phyloP scores from a whole-genome alignment of 805 yeast genomes.

The Metschnikowia hibisci region DNA sequence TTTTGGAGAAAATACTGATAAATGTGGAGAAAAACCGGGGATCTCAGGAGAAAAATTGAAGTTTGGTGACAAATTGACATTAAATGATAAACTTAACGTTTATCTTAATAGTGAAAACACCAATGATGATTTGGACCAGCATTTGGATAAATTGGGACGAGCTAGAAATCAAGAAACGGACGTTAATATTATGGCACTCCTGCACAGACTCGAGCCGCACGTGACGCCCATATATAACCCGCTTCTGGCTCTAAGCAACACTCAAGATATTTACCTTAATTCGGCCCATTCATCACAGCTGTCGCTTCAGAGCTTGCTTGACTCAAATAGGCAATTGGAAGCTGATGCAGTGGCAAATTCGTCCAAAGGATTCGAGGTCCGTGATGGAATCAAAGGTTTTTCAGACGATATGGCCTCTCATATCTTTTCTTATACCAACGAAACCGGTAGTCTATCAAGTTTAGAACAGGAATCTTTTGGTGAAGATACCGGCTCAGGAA shows the following conservation, averaged over 20 bases:
- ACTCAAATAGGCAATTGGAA: conserved; percentile 17
- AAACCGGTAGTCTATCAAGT: neutral
- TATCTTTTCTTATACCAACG: conserved; percentile 12
- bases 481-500: neutral
- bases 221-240: conserved; percentile 27
- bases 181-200: conserved; percentile 34
- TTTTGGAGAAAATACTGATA: conserved; percentile 23
- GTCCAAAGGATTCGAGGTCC: conserved; percentile 30
- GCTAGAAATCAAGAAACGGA: conserved; percentile 26
- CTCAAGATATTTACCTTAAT: conserved; percentile 21
- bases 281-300: conserved; percentile 37
- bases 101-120: conserved; percentile 26
- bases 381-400: conserved; percentile 43
- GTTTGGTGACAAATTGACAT: conserved; percentile 25
- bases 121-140: conserved; percentile 32
- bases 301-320: conserved; percentile 24
- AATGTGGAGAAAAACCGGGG: conserved; percentile 41
- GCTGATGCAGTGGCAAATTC: conserved; percentile 9
- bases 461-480: conserved; percentile 23
- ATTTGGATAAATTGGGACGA: conserved; percentile 28
- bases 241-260: conserved; percentile 26
- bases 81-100: conserved; percentile 45
- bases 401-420: conserved; percentile 35
- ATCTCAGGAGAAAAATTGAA: conserved; percentile 44
- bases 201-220: conserved; percentile 23